Evolutionary conservation across 306 rosid genomes (phyloP).

Genomic region (Cyclanthera cordifolia): DNA sequence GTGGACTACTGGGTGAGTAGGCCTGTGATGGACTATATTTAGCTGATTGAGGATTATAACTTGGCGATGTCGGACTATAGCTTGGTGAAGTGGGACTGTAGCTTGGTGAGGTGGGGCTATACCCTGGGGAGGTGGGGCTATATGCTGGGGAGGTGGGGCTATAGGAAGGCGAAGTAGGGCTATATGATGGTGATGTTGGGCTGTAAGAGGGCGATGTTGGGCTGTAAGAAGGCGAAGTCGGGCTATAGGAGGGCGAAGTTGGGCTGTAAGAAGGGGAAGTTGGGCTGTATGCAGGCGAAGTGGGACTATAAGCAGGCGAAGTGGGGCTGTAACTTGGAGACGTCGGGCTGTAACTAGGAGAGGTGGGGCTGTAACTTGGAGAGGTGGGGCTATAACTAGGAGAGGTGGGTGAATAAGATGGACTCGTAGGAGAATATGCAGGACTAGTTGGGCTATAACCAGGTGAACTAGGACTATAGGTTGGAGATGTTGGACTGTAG

Average conservation of each 20-base stretch:
- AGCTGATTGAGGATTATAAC: slow-evolving; percentile 87
- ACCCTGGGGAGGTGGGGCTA: slow-evolving; percentile 62
- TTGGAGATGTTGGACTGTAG: slow-evolving; percentile 90
- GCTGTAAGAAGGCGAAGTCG: slow-evolving; percentile 54
- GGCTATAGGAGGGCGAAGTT: slow-evolving; percentile 52
- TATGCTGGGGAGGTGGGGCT: slow-evolving; percentile 76
- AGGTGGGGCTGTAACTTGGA: slow-evolving; percentile 80
- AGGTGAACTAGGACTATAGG: slow-evolving; percentile 94
- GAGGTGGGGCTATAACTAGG: slow-evolving; percentile 80
- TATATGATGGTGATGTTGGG: slow-evolving; percentile 72
- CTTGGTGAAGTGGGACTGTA: no score
- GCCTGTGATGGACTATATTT: slow-evolving; percentile 90
- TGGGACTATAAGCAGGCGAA: slow-evolving; percentile 63
- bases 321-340: slow-evolving; percentile 65
- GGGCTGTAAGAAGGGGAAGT: slow-evolving; percentile 79
- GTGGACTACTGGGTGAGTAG: slow-evolving; percentile 93
- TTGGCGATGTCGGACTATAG: no score
- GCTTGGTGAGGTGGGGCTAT: slow-evolving; percentile 64
- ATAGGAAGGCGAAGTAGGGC: slow-evolving; percentile 71
- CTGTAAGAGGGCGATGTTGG: slow-evolving; percentile 74
- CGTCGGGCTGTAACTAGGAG: slow-evolving; percentile 69
- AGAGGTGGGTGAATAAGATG: slow-evolving; percentile 82
- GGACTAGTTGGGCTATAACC: slow-evolving; percentile 97
- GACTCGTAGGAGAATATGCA: slow-evolving; percentile 93
- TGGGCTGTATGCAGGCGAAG: slow-evolving; percentile 70